Conservation (phyloP, 441 rosid species). For the Gossypium schwendimanii region DNA sequence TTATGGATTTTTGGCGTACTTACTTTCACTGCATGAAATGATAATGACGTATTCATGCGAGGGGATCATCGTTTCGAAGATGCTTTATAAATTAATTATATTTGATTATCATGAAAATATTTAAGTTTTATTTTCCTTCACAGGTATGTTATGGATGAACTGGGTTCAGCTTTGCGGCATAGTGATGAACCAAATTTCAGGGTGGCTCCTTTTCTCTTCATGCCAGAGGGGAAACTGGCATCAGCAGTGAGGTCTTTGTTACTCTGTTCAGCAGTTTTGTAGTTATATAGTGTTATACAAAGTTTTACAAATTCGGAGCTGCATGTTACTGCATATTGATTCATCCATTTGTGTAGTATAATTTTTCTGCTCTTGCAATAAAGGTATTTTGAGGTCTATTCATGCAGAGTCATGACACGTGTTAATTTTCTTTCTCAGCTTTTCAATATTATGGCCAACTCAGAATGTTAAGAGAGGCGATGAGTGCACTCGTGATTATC, state of each 20-base stretch:
- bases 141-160: conserved; percentile 97
- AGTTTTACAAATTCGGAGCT: not conserved
- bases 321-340: not conserved
- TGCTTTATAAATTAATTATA: not conserved
- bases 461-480: conserved; percentile 48
- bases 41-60: not conserved
- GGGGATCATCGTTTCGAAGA: not conserved
- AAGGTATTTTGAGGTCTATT: not conserved
- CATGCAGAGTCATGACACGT: conserved; percentile 9
- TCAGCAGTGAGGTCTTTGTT: conserved; percentile 76
- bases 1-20: not conserved
- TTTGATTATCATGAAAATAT: not conserved
- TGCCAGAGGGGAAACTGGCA: conserved; percentile 73
- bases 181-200: conserved; percentile 83
- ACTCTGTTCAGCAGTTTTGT: not conserved
- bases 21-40: not conserved
- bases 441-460: conserved; percentile 79
- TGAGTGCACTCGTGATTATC: conserved; percentile 85
- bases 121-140: conserved; percentile 8
- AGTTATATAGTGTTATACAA: not conserved
- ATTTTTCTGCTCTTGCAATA: not conserved
- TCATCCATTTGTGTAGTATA: not conserved
- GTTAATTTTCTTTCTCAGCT: conserved; percentile 39
- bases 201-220: conserved; percentile 86
- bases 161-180: conserved; percentile 82